Base-by-base conservation (phyloP, 1,284 basidiomycete species). In the Pholiota adiposa region DNA sequence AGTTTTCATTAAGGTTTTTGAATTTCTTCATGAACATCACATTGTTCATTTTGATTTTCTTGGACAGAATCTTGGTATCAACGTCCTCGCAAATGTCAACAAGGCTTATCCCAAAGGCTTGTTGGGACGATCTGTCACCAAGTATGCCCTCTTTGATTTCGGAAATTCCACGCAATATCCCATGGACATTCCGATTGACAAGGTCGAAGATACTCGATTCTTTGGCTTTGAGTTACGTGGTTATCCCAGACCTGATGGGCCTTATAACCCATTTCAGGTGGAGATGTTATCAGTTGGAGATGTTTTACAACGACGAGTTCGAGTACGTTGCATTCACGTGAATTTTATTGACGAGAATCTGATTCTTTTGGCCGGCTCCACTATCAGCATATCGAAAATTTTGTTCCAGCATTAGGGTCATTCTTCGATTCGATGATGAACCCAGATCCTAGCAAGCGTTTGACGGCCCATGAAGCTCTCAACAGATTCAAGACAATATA, bases 121-220 rank as follows among this genome's bases (percentile, higher is more conserved):
- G 18, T 46, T 51, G 8, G n/a, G 59, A 14, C 51, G 27, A 8
- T 33, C 33, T 4, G 23, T 6, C 16, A 56, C 56, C 3, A 19
- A 36, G 16, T 62, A 59, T 23, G 58, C 53, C 6, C 25, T 59
- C 16, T 31, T 34, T 16, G 61, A 62, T 23, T 62, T 62, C n/a
- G 61, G 57, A 14, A 12, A 46, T 7, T 62, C 61, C 12, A 16
- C 25, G 11, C 38, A 31, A 14, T 62, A 62, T 29, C 61, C 61
- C 8, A 8, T 1, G 3, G 41, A 53, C 14, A 34, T 34, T 9
- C n/a, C 41, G 6, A 14, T 62, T 4, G 40, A 53, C 3, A 34
- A 46, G 0, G 18, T 50, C 2, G 0, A 34, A 29, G 58, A 51
- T 8, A 31, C 25, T 11, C 46, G 43, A 21, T 25, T 14, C 9